Evolutionary conservation across 192 early-diverging fungal species (phyloP).

Genomic region (Spinellus fusiger): DNA sequence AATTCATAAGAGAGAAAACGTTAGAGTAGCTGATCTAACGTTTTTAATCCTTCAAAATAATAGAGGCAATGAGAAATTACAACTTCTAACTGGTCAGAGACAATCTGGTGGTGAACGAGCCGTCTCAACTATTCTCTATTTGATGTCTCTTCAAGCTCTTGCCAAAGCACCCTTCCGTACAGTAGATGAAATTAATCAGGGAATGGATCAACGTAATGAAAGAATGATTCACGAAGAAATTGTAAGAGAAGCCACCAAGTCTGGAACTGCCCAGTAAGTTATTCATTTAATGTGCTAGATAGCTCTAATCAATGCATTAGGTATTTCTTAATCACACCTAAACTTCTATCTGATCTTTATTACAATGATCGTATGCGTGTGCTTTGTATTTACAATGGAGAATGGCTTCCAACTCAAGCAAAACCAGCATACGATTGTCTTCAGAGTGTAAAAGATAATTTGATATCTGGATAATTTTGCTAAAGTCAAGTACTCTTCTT

Average conservation of each 20-base stretch:
- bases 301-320: slow-evolving; percentile 29
- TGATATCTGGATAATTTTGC: neutral
- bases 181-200: slow-evolving; percentile 99
- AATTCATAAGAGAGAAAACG: neutral
- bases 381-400: slow-evolving; percentile 91
- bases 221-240: slow-evolving; percentile 90
- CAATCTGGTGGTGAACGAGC: slow-evolving; percentile 97
- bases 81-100: slow-evolving; percentile 78
- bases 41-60: neutral
- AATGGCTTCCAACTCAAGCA: slow-evolving; percentile 67
- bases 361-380: slow-evolving; percentile 92
- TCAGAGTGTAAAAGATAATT: neutral
- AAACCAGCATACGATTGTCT: slow-evolving; percentile 20
- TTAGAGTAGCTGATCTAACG: neutral
- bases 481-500: no score
- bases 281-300: neutral
- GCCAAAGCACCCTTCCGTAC: slow-evolving; percentile 92
- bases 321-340: slow-evolving; percentile 99
- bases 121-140: slow-evolving; percentile 92
- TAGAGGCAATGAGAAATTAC: slow-evolving; percentile 74
- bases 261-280: slow-evolving; percentile 63
- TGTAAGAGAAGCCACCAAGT: slow-evolving; percentile 72
- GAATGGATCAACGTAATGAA: slow-evolving; percentile 98
- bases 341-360: slow-evolving; percentile 86
- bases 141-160: slow-evolving; percentile 88